Evolutionary conservation across 495 filamentous ascomycete species (phyloP).

Genomic region (Rhypophila decipiens): DNA sequence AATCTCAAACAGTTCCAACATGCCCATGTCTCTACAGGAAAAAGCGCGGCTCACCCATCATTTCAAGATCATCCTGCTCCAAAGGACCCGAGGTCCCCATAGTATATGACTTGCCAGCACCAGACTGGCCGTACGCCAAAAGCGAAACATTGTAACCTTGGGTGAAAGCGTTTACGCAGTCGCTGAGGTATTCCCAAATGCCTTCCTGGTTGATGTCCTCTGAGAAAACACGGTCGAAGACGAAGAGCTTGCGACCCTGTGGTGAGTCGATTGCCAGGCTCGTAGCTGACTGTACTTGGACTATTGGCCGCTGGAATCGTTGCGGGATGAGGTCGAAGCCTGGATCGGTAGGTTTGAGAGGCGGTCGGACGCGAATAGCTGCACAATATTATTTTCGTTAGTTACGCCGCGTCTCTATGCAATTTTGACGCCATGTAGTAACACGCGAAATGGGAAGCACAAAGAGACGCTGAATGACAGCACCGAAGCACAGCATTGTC

Average conservation of each 20-base stretch:
- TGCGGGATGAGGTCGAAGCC: slow-evolving; percentile 93
- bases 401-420: slow-evolving; percentile 4
- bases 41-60: slow-evolving; percentile 64
- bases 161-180: slow-evolving; percentile 84
- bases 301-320: slow-evolving; percentile 89
- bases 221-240: slow-evolving; percentile 91
- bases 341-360: slow-evolving; percentile 75
- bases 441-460: slow-evolving; percentile 19
- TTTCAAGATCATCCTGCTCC: slow-evolving; percentile 66
- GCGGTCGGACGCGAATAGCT: slow-evolving; percentile 94
- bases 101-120: slow-evolving; percentile 98
- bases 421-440: slow-evolving; percentile 7
- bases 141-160: slow-evolving; percentile 99
- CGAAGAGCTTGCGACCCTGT: slow-evolving; percentile 87
- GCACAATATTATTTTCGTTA: slow-evolving; percentile 16
- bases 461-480: slow-evolving; percentile 3
- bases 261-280: slow-evolving; percentile 83
- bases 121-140: slow-evolving; percentile 97
- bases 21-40: background rate
- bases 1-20: slow-evolving; percentile 2
- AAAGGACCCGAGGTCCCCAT: slow-evolving; percentile 92
- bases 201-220: slow-evolving; percentile 81
- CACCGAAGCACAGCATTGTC: background rate
- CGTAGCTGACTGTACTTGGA: slow-evolving; percentile 77
- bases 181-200: slow-evolving; percentile 89